Percentiles rank a stretch among this genome's conserved stretches.
Conservation (phyloP, 1,139 yeast genomes). For the Geotrichum reessii region DNA sequence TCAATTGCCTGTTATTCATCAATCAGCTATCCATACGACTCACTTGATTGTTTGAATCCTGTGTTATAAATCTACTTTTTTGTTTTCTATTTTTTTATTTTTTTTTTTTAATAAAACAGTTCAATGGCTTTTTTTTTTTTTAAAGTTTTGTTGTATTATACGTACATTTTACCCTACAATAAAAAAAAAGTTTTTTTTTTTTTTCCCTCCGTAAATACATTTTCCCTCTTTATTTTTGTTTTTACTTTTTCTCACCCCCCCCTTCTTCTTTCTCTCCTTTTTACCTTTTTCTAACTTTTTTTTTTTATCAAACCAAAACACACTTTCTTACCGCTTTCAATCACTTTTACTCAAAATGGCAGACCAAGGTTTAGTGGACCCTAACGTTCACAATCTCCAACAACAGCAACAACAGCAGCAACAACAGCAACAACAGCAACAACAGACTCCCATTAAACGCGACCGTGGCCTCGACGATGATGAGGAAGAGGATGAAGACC, state of each 20-base stretch:
- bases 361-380: conserved; percentile 7
- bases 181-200: background rate
- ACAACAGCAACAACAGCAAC: conserved; percentile 7
- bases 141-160: background rate
- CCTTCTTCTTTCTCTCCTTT: background rate
- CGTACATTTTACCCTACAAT: background rate
- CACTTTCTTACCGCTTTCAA: background rate
- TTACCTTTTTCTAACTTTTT: background rate
- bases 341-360: conserved; percentile 1
- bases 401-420: background rate
- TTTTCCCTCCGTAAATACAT: background rate
- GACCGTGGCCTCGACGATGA: conserved; percentile 34
- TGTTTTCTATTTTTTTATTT: background rate
- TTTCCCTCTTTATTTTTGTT: background rate
- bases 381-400: conserved; percentile 1
- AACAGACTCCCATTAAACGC: conserved; percentile 21
- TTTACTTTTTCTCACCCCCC: background rate
- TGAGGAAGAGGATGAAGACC: conserved; percentile 68
- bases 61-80: too few species aligned
- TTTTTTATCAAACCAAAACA: background rate
- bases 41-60: too few species aligned
- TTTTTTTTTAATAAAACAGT: background rate
- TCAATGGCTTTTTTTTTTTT: background rate
- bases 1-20: too few species aligned
- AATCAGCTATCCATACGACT: too few species aligned